phyloP scores from a whole-genome alignment of 768 basidiomycete genomes.

The Mycena rebaudengoi region DNA sequence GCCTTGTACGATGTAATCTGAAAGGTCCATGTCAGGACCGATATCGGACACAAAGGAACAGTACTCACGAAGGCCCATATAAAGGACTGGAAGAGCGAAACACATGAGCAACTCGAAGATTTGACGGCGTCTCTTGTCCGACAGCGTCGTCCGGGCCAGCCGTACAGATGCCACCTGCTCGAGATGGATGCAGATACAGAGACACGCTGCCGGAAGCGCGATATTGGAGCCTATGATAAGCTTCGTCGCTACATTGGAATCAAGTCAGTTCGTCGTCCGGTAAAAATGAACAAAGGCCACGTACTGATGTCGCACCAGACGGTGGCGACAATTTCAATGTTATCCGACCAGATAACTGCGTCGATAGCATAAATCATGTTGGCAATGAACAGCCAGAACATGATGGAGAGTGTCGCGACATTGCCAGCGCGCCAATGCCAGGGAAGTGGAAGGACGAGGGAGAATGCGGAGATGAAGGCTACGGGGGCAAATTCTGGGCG shows the following conservation, averaged over 20 bases:
- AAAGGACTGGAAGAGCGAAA: conserved; percentile 48
- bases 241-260: conserved; percentile 48
- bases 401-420: conserved; percentile 42
- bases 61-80: conserved; percentile 50
- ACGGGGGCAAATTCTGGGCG: conserved; percentile 36
- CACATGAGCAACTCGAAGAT: conserved; percentile 44
- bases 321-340: conserved; percentile 33
- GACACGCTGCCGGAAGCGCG: conserved; percentile 53
- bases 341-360: conserved; percentile 53
- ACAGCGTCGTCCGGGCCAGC: conserved; percentile 14
- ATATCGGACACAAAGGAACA: background rate
- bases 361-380: conserved; percentile 49
- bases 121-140: conserved; percentile 37
- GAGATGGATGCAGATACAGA: conserved; percentile 59
- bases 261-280: background rate
- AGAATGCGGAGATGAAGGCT: conserved; percentile 41
- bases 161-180: conserved; percentile 53
- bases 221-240: conserved; percentile 49
- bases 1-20: conserved; percentile 55
- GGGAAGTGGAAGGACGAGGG: conserved; percentile 45
- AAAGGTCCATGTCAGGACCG: background rate
- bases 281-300: conserved; percentile 20
- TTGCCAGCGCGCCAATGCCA: conserved; percentile 50
- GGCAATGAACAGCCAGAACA: conserved; percentile 43
- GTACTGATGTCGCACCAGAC: conserved; percentile 58